A percentile compares a stretch with the other conserved stretches of the same genome.
Conservation (phyloP, 148 eudicot genomes). For the Salicornia ramosissima region DNA sequence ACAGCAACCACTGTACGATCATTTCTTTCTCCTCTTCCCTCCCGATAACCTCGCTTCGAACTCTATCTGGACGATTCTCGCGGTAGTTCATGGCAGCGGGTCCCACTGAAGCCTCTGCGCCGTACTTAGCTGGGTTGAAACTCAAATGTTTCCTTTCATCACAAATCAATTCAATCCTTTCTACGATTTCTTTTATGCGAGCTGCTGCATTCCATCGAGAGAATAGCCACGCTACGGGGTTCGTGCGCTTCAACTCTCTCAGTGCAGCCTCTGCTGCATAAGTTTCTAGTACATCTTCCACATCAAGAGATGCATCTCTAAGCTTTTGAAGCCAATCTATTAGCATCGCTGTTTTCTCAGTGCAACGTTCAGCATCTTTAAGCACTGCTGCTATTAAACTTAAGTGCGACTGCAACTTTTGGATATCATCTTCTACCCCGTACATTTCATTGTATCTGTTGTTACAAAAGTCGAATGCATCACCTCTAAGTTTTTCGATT, state of each 20-base stretch:
- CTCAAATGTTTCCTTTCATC: constrained; percentile 15
- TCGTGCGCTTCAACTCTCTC: constrained; percentile 5
- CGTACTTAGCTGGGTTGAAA: constrained; percentile 2
- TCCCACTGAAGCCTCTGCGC: background rate
- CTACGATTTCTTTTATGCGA: background rate
- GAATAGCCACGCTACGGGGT: constrained; percentile 3
- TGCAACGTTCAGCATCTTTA: constrained; percentile 24
- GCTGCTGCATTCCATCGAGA: constrained; percentile 10
- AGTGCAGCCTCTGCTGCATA: constrained; percentile 25
- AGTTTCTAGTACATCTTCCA: constrained; percentile 23
- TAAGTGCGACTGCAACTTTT: constrained; percentile 14
- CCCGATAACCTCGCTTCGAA: constrained; percentile 18
- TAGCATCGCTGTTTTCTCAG: background rate
- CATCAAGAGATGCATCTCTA: constrained; percentile 30
- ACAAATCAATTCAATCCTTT: constrained; percentile 13
- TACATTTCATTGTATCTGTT: too few species aligned
- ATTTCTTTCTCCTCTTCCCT: constrained; percentile 27
- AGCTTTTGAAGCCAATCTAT: constrained; percentile 29
- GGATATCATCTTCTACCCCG: constrained; percentile 23
- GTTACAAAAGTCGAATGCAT: too few species aligned
- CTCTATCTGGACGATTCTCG: background rate
- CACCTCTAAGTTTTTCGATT: too few species aligned
- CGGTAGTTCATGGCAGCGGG: background rate
- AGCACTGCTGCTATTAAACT: constrained; percentile 14
- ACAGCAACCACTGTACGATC: constrained; percentile 13